A percentile compares a stretch with the other conserved stretches of the same genome.
These are phyloP conservation scores for Taphrina sp. DNA, from an alignment of 1,139 yeast species.

Conservation along the genomic window DNA sequence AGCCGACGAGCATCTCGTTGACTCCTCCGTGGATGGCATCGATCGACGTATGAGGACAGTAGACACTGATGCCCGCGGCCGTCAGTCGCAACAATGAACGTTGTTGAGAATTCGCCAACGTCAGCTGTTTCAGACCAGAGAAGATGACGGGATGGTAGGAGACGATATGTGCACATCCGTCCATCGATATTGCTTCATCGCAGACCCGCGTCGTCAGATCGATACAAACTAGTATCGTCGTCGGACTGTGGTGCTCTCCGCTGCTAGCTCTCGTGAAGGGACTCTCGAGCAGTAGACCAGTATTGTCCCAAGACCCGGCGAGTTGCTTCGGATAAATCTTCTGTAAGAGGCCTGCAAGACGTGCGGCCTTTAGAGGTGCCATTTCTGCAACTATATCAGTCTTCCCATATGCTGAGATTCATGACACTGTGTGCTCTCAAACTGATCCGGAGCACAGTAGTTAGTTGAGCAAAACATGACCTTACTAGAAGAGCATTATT, in stretches of 20 bases:
- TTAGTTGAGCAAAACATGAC: too few species aligned
- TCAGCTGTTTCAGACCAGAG: conserved; percentile 77
- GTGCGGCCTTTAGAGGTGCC: conserved; percentile 1
- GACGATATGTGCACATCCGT: conserved; percentile 51
- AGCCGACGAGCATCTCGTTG: conserved; percentile 73
- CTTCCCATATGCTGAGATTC: too few species aligned
- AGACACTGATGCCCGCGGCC: conserved; percentile 75
- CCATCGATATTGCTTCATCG: conserved; percentile 67
- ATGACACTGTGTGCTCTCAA: too few species aligned
- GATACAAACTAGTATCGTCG: conserved; percentile 65
- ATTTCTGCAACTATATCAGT: too few species aligned
- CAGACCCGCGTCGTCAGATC: conserved; percentile 84
- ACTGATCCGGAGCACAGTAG: too few species aligned
- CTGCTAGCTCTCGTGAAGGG: conserved; percentile 43
- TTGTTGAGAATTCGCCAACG: conserved; percentile 73
- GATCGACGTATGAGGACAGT: conserved; percentile 93
- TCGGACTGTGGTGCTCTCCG: too few species aligned
- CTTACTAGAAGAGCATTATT: too few species aligned
- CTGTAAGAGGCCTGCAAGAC: conserved; percentile 48
- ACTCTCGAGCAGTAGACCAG: conserved; percentile 78
- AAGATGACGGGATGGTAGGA: conserved; percentile 95
- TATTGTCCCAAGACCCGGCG: conserved; percentile 95
- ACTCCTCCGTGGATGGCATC: conserved; percentile 93
- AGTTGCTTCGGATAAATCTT: conserved; percentile 66
- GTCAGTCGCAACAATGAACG: conserved; percentile 68